Conservation (phyloP, 2,329 filamentous ascomycete genomes). For the Ophiocordyceps robertsii region DNA sequence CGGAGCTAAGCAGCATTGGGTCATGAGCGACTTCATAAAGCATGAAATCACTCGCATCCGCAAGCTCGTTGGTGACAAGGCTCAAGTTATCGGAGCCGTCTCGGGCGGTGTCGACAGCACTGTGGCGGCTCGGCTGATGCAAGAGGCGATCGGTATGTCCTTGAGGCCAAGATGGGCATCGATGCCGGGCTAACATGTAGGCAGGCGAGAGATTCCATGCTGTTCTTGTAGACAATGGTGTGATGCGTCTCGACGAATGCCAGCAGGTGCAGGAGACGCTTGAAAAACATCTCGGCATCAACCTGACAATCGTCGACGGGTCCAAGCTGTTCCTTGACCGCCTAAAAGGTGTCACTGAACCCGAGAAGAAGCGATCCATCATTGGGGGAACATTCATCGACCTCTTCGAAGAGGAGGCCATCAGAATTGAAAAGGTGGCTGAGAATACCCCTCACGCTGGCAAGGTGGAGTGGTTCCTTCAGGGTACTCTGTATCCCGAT, state of each 20-base stretch:
- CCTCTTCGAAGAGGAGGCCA: constrained; percentile 68
- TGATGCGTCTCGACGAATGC: constrained; percentile 77
- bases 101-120: constrained; percentile 80
- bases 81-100: constrained; percentile 55
- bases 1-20: constrained; percentile 63
- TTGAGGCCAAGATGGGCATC: not conserved
- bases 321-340: constrained; percentile 62
- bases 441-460: constrained; percentile 54
- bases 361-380: constrained; percentile 80
- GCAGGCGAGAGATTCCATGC: constrained; percentile 40
- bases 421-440: constrained; percentile 55
- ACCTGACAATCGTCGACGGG: constrained; percentile 77
- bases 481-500: constrained; percentile 66
- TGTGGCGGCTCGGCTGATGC: constrained; percentile 59
- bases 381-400: constrained; percentile 58
- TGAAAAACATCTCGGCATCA: constrained; percentile 69
- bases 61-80: constrained; percentile 65
- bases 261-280: constrained; percentile 70
- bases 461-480: constrained; percentile 73
- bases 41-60: constrained; percentile 73
- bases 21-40: constrained; percentile 71
- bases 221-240: constrained; percentile 67
- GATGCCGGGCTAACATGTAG: not conserved
- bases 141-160: not conserved
- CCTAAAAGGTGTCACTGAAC: constrained; percentile 62